Percentiles rank a stretch among this genome's conserved stretches.
These are phyloP conservation scores for Orbilia brochopaga DNA, from an alignment of 2,329 filamentous ascomycete species.

Conservation along the genomic window DNA sequence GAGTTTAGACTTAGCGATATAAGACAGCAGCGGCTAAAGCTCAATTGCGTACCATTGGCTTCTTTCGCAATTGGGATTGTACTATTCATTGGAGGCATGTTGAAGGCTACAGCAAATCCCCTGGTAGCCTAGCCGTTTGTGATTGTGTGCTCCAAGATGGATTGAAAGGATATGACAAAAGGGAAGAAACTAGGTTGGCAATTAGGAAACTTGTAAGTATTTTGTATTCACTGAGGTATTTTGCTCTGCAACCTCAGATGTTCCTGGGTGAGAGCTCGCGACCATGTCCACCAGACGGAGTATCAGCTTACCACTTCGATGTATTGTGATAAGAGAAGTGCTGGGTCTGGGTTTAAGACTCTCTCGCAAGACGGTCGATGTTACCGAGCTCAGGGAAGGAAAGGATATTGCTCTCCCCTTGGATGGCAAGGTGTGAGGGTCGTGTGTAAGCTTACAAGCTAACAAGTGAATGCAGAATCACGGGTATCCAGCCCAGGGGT, in stretches of 20 bases:
- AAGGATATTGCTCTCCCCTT: background rate
- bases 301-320: constrained; percentile 36
- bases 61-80: constrained; percentile 44
- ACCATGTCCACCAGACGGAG: constrained; percentile 5
- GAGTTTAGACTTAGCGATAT: constrained; percentile 29
- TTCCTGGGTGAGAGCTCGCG: background rate
- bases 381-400: background rate
- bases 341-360: background rate
- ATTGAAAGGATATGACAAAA: background rate
- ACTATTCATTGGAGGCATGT: constrained; percentile 48
- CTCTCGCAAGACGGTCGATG: background rate
- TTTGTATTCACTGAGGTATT: background rate
- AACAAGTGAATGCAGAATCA: background rate
- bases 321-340: constrained; percentile 16
- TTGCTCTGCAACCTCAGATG: background rate
- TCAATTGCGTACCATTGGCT: constrained; percentile 42
- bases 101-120: constrained; percentile 50
- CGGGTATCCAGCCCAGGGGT: constrained; percentile 1
- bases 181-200: constrained; percentile 7
- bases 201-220: constrained; percentile 19
- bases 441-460: background rate
- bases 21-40: constrained; percentile 14
- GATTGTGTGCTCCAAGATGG: constrained; percentile 35
- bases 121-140: constrained; percentile 47
- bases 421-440: background rate